A percentile compares a stretch with the other conserved stretches of the same genome.
Conservation (phyloP, 352 stramenopile genomes). For the Phytophthora podocarpi region DNA sequence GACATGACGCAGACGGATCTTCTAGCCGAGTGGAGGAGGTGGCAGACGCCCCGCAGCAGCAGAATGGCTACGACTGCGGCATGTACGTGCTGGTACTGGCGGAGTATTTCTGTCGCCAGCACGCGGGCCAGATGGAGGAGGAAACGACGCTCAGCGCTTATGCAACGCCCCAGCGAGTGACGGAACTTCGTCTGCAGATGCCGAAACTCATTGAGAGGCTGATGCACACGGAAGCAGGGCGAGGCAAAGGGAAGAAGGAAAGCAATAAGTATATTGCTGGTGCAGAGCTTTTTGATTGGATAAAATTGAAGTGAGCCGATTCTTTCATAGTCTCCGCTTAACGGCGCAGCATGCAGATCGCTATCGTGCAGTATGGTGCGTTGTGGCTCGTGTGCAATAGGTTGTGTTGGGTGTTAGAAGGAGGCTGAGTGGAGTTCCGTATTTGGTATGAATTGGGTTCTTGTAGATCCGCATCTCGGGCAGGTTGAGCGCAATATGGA, state of each 20-base stretch:
- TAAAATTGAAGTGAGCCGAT: slow-evolving; percentile 5
- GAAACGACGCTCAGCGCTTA: slow-evolving; percentile 40
- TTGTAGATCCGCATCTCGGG: slow-evolving; percentile 67
- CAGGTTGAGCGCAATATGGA: slow-evolving; percentile 75
- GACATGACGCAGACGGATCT: slow-evolving; percentile 9
- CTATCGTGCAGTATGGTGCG: slow-evolving; percentile 84
- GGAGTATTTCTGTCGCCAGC: slow-evolving; percentile 58
- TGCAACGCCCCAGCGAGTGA: slow-evolving; percentile 56
- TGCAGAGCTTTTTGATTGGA: slow-evolving; percentile 14
- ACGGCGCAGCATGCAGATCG: slow-evolving; percentile 52
- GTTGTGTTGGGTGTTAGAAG: background rate
- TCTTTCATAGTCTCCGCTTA: slow-evolving; percentile 1
- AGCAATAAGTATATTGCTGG: background rate
- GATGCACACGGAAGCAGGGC: slow-evolving; percentile 10
- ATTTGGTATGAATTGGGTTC: too few relatives aligned
- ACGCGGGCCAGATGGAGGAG: slow-evolving; percentile 9
- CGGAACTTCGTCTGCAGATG: slow-evolving; percentile 52
- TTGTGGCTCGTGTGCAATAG: background rate
- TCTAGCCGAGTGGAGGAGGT: slow-evolving; percentile 35
- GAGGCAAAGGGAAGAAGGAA: background rate
- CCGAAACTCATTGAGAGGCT: slow-evolving; percentile 44
- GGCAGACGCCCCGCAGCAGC: slow-evolving; percentile 61
- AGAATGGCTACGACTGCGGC: slow-evolving; percentile 83
- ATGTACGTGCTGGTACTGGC: slow-evolving; percentile 77
- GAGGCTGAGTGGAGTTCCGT: background rate